These are phyloP conservation scores for Trichoderma asperellum DNA, from an alignment of 2,329 filamentous ascomycete species.

Conservation along the genomic window DNA sequence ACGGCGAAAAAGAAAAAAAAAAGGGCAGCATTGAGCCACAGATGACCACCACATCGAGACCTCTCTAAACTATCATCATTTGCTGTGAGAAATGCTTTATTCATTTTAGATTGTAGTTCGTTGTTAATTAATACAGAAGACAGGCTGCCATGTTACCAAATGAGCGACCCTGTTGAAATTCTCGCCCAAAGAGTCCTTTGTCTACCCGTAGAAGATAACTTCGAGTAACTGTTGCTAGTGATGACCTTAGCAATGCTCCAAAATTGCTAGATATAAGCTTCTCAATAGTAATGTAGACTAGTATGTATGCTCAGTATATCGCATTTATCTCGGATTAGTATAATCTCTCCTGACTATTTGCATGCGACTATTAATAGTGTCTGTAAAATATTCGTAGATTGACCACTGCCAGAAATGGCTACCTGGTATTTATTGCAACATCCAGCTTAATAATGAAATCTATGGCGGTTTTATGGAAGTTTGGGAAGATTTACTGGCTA, in stretches of 20 bases:
- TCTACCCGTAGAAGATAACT: background rate
- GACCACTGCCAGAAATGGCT: too few relatives aligned
- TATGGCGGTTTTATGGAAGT: too few relatives aligned
- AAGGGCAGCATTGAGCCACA: background rate
- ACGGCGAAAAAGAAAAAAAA: background rate
- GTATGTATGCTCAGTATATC: background rate
- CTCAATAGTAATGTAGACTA: too few relatives aligned
- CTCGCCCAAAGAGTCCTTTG: background rate
- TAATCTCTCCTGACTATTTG: background rate
- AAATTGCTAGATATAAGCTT: too few relatives aligned
- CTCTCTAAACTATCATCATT: background rate
- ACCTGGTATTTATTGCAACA: too few relatives aligned
- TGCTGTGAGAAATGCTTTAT: background rate
- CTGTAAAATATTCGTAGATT: too few relatives aligned
- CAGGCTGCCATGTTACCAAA: background rate
- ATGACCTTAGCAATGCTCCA: background rate
- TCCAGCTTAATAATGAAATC: too few relatives aligned
- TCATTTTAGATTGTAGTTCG: background rate
- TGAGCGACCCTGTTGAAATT: background rate
- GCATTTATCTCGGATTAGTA: background rate
- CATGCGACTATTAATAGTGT: background rate
- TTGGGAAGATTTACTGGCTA: too few relatives aligned
- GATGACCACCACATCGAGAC: too few relatives aligned
- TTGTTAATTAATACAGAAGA: background rate
- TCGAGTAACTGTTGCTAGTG: background rate